Percentiles rank a stretch among this genome's conserved stretches.
phyloP scores from a whole-genome alignment of 208 protist genomes.

The Acanthamoeba triangularis region DNA sequence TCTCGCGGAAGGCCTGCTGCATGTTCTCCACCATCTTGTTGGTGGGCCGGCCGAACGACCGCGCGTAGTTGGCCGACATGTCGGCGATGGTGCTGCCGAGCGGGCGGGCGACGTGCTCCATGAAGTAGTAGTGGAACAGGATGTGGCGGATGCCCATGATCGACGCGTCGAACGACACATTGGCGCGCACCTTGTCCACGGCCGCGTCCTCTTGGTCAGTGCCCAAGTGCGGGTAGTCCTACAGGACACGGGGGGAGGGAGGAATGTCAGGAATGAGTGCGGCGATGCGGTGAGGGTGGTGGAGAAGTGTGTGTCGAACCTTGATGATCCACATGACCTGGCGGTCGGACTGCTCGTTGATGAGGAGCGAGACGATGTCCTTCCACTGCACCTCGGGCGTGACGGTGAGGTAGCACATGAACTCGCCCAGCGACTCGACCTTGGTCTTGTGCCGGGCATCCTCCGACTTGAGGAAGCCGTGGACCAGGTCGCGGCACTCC shows the following conservation, averaged over 20 bases:
- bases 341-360: slow-evolving; percentile 60
- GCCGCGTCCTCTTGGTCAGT: slow-evolving; percentile 43
- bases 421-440: slow-evolving; percentile 60
- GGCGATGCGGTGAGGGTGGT: neutral
- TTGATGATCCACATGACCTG: slow-evolving; percentile 74
- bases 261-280: neutral
- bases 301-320: neutral
- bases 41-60: slow-evolving; percentile 41
- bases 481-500: slow-evolving; percentile 46
- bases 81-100: slow-evolving; percentile 1
- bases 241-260: neutral
- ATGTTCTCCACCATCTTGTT: slow-evolving; percentile 76
- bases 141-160: slow-evolving; percentile 72
- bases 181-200: slow-evolving; percentile 66
- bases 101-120: slow-evolving; percentile 58
- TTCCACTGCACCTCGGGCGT: slow-evolving; percentile 63
- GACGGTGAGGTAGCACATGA: slow-evolving; percentile 67
- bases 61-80: slow-evolving; percentile 13
- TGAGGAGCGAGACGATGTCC: slow-evolving; percentile 48
- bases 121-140: slow-evolving; percentile 77
- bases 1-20: slow-evolving; percentile 71
- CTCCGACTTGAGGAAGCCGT: slow-evolving; percentile 59
- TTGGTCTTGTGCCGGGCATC: slow-evolving; percentile 61
- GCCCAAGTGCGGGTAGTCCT: slow-evolving; percentile 63
- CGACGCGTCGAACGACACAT: slow-evolving; percentile 63